phyloP scores from a whole-genome alignment of 345 rosid species.

The Pugionium cornutum region DNA sequence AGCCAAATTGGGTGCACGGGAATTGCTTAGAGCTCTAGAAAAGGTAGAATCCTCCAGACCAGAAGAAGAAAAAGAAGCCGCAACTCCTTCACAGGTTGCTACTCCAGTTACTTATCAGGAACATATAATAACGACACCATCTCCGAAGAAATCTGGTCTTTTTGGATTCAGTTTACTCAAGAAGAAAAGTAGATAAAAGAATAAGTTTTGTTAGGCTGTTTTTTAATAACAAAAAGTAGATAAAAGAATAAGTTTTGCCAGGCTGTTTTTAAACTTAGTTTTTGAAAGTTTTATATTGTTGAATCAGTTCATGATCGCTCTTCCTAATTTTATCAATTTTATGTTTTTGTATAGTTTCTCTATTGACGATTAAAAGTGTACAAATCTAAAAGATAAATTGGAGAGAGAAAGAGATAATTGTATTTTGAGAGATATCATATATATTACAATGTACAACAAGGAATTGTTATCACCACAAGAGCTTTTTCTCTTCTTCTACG shows the following conservation, averaged over 20 bases:
- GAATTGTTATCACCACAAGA: conserved; percentile 27
- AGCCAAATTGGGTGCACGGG: conserved; percentile 57
- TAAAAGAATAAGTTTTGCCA: not conserved
- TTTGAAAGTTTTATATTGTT: conserved; percentile 12
- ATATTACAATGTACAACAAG: conserved; percentile 28
- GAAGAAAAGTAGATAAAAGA: conserved; percentile 43
- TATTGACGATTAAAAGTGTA: not conserved
- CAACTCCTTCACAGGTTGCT: conserved; percentile 23
- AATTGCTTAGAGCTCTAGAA: conserved; percentile 66
- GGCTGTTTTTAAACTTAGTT: conserved; percentile 8
- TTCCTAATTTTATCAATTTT: not conserved
- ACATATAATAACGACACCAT: conserved; percentile 9
- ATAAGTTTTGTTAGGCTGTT: conserved; percentile 5
- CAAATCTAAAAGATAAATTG: not conserved
- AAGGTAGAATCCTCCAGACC: conserved; percentile 36
- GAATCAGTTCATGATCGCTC: not conserved
- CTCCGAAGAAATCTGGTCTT: conserved; percentile 46
- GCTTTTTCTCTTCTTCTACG: conserved; percentile 17
- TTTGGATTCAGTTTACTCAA: conserved; percentile 41
- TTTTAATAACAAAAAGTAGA: conserved; percentile 36
- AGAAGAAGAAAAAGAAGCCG: conserved; percentile 38
- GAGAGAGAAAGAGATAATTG: not conserved
- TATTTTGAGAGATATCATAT: conserved; percentile 15
- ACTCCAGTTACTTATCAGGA: conserved; percentile 8
- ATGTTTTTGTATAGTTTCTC: not conserved